These are phyloP conservation scores for Botryosphaeria agaves DNA, from an alignment of 2,329 filamentous ascomycete genomes.

Conservation along the genomic window DNA sequence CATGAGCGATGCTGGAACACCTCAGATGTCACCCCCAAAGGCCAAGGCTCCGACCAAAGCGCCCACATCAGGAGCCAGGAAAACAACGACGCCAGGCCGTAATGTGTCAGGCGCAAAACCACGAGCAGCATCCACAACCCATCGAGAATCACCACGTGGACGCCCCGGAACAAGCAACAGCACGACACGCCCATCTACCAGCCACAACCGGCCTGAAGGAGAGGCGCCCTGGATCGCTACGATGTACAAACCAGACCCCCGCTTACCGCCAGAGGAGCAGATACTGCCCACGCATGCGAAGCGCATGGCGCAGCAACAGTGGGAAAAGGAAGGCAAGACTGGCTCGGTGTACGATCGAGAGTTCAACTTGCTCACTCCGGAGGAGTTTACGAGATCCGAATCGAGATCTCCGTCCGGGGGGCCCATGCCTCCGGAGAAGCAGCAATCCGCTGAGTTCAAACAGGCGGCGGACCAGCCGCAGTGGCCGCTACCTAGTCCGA, in stretches of 20 bases:
- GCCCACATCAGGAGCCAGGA: conserved; percentile 15
- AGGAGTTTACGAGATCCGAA: conserved; percentile 34
- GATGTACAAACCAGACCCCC: conserved; percentile 90
- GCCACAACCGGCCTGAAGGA: conserved; percentile 68
- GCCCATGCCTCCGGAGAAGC: no score
- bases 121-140: conserved; percentile 9
- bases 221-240: conserved; percentile 91
- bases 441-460: conserved; percentile 2
- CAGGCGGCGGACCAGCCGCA: not conserved
- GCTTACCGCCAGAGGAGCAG: conserved; percentile 86
- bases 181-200: conserved; percentile 35
- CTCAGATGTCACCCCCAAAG: conserved; percentile 17
- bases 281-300: conserved; percentile 87
- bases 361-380: conserved; percentile 61
- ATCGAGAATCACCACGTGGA: conserved; percentile 21
- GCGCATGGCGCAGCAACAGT: conserved; percentile 81
- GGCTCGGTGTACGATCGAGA: conserved; percentile 75
- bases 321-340: conserved; percentile 81
- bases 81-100: not conserved
- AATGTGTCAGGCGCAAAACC: conserved; percentile 4
- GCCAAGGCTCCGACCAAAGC: conserved; percentile 21
- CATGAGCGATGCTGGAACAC: conserved; percentile 32
- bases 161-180: conserved; percentile 41
- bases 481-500: conserved; percentile 11
- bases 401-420: conserved; percentile 3